Conservation (phyloP, 305 asterid species). For the Euphrasia arctica region DNA sequence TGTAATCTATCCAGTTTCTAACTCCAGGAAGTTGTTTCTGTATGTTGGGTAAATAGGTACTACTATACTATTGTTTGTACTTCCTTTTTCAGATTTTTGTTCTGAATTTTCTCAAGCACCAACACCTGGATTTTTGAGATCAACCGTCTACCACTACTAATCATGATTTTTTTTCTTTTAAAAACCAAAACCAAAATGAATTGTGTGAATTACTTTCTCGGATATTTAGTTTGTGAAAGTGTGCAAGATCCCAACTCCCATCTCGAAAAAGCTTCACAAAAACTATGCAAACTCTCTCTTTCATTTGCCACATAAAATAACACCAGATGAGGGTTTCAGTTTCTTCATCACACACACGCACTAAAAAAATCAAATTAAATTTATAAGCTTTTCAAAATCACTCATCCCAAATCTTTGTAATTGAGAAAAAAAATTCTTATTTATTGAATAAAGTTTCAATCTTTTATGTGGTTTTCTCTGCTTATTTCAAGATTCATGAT, state of each 20-base stretch:
- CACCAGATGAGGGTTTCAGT: constrained; percentile 36
- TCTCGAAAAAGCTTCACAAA: constrained; percentile 34
- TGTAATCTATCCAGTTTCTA: too few species aligned
- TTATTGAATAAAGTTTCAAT: constrained; percentile 30
- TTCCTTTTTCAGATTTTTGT: too few species aligned
- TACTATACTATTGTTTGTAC: neutral
- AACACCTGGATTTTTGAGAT: constrained; percentile 12
- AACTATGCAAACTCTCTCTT: constrained; percentile 30
- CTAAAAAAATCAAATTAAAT: constrained; percentile 21
- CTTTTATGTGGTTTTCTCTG: constrained; percentile 34
- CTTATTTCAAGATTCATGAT: constrained; percentile 37
- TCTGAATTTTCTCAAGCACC: neutral
- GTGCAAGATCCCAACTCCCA: constrained; percentile 35
- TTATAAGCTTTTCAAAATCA: constrained; percentile 28
- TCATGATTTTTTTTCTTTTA: constrained; percentile 1
- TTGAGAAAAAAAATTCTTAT: constrained; percentile 9
- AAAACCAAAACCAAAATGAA: neutral
- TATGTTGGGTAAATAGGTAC: neutral
- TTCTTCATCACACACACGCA: constrained; percentile 37
- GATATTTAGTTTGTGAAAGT: constrained; percentile 28
- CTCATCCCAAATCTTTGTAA: constrained; percentile 44
- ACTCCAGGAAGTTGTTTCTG: neutral
- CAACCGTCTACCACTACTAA: constrained; percentile 6
- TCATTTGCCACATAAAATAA: constrained; percentile 74
- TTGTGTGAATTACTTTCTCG: constrained; percentile 28